phyloP scores from a whole-genome alignment of 164 flowering plant genomes.

The Akebia trifoliata region DNA sequence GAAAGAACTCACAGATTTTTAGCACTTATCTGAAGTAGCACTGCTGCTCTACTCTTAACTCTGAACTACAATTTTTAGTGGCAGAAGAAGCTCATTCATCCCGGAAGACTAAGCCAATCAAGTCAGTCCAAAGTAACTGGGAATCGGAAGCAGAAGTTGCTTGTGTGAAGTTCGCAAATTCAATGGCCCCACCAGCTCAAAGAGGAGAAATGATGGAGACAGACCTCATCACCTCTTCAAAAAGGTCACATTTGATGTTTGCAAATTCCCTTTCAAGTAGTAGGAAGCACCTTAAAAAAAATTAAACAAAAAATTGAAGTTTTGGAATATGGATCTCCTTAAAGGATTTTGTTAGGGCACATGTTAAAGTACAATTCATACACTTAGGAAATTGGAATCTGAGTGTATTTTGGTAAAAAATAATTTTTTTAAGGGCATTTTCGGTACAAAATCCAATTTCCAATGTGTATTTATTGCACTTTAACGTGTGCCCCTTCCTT shows the following conservation, averaged over 20 bases:
- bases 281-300: too few relatives aligned
- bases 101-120: not conserved
- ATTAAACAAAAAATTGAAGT: not conserved
- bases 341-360: too few relatives aligned
- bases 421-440: too few relatives aligned
- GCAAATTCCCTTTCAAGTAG: too few relatives aligned
- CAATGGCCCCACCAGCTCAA: not conserved
- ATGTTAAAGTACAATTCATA: too few relatives aligned
- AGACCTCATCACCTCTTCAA: not conserved
- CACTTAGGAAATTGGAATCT: too few relatives aligned
- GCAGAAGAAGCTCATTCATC: constrained; percentile 5
- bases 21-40: not conserved
- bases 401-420: too few relatives aligned
- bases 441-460: too few relatives aligned
- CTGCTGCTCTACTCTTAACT: not conserved
- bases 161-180: not conserved
- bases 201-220: constrained; percentile 1
- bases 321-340: not conserved
- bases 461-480: too few relatives aligned
- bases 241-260: constrained; percentile 6
- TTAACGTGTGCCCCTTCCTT: too few relatives aligned
- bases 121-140: not conserved
- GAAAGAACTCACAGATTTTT: not conserved
- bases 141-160: not conserved
- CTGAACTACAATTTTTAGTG: not conserved